Conservation (phyloP, 768 basidiomycete species). For the Tulasnella calospora region DNA sequence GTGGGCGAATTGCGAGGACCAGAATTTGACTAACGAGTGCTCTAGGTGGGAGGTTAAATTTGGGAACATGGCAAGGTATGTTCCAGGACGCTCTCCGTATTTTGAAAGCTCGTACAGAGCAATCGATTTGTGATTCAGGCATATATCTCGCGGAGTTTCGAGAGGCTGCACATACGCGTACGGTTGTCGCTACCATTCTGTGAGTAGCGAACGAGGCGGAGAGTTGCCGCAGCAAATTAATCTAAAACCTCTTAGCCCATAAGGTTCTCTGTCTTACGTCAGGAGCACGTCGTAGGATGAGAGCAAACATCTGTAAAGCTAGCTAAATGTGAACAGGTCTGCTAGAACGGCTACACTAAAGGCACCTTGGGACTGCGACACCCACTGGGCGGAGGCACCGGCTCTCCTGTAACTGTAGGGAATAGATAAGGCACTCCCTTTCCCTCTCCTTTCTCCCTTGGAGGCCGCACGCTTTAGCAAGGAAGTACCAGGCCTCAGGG, state of each 20-base stretch:
- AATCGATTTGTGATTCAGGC: conserved; percentile 40
- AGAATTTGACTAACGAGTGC: neutral
- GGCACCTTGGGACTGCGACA: conserved; percentile 33
- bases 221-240: neutral
- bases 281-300: neutral
- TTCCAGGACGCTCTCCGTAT: neutral
- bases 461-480: conserved; percentile 73
- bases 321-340: neutral
- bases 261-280: neutral
- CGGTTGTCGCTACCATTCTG: conserved; percentile 78
- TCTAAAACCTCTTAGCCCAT: neutral
- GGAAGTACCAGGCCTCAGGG: conserved; percentile 91
- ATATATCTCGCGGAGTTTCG: conserved; percentile 88
- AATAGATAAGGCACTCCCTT: conserved; percentile 66
- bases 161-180: conserved; percentile 57
- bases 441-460: conserved; percentile 69
- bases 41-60: conserved; percentile 48
- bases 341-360: conserved; percentile 5
- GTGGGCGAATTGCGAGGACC: neutral
- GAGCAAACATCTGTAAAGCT: neutral
- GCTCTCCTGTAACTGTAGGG: conserved; percentile 47
- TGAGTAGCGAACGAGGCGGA: conserved; percentile 37
- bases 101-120: neutral
- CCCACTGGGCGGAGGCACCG: conserved; percentile 35
- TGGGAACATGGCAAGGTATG: conserved; percentile 91